phyloP scores from a whole-genome alignment of 2,329 filamentous ascomycete genomes.

The Aureobasidium sp. region DNA sequence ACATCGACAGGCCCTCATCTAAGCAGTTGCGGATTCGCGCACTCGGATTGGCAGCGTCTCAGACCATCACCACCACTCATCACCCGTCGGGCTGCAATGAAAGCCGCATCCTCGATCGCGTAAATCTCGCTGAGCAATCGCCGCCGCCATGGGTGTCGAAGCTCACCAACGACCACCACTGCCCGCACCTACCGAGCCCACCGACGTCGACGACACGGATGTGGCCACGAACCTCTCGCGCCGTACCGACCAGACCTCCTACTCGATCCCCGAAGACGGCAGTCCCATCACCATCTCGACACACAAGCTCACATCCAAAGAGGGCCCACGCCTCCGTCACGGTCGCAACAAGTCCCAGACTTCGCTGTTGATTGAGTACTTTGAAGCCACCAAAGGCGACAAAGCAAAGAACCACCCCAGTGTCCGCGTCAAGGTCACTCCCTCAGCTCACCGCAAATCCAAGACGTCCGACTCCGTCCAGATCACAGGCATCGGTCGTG shows the following conservation, averaged over 20 bases:
- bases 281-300: slow-evolving; percentile 90
- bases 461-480: slow-evolving; percentile 66
- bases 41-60: slow-evolving; percentile 8
- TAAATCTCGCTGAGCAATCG: not conserved
- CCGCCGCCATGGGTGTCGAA: slow-evolving; percentile 13
- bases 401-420: slow-evolving; percentile 64
- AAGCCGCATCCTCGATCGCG: not conserved
- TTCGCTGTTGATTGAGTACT: slow-evolving; percentile 89
- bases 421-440: slow-evolving; percentile 73
- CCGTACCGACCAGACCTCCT: slow-evolving; percentile 63
- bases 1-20: not conserved
- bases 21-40: not conserved
- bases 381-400: slow-evolving; percentile 68
- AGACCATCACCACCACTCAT: not conserved
- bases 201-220: slow-evolving; percentile 40
- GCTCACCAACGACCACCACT: slow-evolving; percentile 48
- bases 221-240: slow-evolving; percentile 62
- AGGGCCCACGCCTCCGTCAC: slow-evolving; percentile 47
- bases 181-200: slow-evolving; percentile 69
- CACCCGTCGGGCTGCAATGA: slow-evolving; percentile 9
- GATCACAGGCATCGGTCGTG: slow-evolving; percentile 72
- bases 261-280: slow-evolving; percentile 77
- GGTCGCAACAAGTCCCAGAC: slow-evolving; percentile 66
- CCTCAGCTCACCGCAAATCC: slow-evolving; percentile 56
- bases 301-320: slow-evolving; percentile 45